phyloP scores from a whole-genome alignment of 345 rosid genomes.

The Leavenworthia alabamica region DNA sequence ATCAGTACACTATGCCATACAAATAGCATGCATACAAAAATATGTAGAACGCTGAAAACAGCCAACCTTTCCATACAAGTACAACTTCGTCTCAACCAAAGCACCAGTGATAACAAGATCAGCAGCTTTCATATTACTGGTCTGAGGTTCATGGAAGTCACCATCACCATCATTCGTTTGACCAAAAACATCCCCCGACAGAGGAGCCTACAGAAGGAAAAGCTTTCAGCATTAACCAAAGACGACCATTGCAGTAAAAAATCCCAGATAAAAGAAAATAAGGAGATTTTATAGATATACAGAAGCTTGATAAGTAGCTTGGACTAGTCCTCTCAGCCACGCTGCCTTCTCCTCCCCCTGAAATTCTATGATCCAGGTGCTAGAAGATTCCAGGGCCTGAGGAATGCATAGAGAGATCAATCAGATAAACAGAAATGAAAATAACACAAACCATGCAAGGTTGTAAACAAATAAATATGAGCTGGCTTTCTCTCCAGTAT shows the following conservation, averaged over 20 bases:
- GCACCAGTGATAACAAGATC: slow-evolving; percentile 81
- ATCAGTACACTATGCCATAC: slow-evolving; percentile 1
- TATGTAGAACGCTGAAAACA: slow-evolving; percentile 15
- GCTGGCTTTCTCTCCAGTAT: slow-evolving; percentile 11
- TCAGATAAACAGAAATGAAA: slow-evolving; percentile 1
- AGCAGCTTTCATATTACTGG: slow-evolving; percentile 44
- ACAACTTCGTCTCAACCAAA: slow-evolving; percentile 66
- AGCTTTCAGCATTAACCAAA: slow-evolving; percentile 8
- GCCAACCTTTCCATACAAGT: slow-evolving; percentile 74
- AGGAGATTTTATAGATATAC: slow-evolving; percentile 36
- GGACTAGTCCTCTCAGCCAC: slow-evolving; percentile 85
- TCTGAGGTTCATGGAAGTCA: slow-evolving; percentile 42
- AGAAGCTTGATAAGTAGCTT: slow-evolving; percentile 93
- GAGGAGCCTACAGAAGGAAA: slow-evolving; percentile 51
- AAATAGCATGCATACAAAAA: slow-evolving; percentile 1
- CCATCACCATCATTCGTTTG: slow-evolving; percentile 37
- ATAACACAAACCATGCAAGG: neutral
- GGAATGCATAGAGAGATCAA: slow-evolving; percentile 20
- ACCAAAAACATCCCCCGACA: slow-evolving; percentile 57
- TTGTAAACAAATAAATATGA: slow-evolving; percentile 1
- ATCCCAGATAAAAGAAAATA: slow-evolving; percentile 5
- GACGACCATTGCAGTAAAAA: slow-evolving; percentile 14
- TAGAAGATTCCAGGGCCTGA: slow-evolving; percentile 89
- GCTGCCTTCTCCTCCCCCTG: slow-evolving; percentile 59
- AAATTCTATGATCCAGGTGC: slow-evolving; percentile 88